A percentile compares a stretch with the other conserved stretches of the same genome.
Conservation (phyloP, 805 yeast genomes). For the Candida boleticola region DNA sequence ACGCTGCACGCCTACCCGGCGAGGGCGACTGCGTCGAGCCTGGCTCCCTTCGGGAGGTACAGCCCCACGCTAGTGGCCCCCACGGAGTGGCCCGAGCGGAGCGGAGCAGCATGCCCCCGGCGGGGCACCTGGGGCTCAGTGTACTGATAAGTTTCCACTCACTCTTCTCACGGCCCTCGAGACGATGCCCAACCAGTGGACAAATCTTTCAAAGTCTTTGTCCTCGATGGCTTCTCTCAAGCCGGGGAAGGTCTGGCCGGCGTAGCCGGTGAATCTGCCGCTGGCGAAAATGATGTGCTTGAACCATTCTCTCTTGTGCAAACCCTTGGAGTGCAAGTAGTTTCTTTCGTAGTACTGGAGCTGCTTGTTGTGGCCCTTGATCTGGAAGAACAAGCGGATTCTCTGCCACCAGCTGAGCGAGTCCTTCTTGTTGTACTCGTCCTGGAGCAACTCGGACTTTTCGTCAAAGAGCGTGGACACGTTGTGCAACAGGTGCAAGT, state of each 20-base stretch:
- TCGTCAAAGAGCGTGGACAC: constrained; percentile 28
- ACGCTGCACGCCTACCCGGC: too few relatives aligned
- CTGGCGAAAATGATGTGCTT: constrained; percentile 66
- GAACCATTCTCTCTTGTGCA: constrained; percentile 55
- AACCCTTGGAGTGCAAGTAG: constrained; percentile 48
- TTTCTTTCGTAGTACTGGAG: constrained; percentile 50
- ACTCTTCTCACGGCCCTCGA: constrained; percentile 35
- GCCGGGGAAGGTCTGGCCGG: constrained; percentile 58
- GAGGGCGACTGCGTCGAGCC: too few relatives aligned
- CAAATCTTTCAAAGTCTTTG: constrained; percentile 42
- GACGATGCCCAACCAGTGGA: constrained; percentile 45
- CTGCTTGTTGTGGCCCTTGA: constrained; percentile 34
- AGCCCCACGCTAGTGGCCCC: too few relatives aligned
- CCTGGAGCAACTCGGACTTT: constrained; percentile 25
- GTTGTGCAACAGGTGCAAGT: constrained; percentile 19
- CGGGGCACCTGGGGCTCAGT: too few relatives aligned
- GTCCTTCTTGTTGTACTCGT: constrained; percentile 28
- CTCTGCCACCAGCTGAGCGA: constrained; percentile 35
- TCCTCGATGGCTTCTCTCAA: constrained; percentile 53
- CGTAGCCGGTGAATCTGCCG: constrained; percentile 48
- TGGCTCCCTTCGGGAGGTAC: too few relatives aligned
- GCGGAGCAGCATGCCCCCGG: too few relatives aligned
- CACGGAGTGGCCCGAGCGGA: too few relatives aligned
- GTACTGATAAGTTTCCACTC: constrained; percentile 9
- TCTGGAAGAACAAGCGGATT: constrained; percentile 27